Conservation (phyloP, 257 asterid genomes). For the Nemophila menziesii region DNA sequence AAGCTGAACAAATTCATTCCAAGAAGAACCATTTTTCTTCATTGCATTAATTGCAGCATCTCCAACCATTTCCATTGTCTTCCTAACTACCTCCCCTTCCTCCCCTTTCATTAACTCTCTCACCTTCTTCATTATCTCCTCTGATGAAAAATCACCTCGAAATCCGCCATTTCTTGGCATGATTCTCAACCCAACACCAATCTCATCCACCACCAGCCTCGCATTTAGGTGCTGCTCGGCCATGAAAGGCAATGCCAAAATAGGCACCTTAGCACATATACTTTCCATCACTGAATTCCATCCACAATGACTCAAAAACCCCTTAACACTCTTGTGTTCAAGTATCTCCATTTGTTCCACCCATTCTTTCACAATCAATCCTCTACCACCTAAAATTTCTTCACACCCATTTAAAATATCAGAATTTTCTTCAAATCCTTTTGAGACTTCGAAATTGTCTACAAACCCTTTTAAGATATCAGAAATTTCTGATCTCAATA, state of each 20-base stretch:
- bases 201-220: conserved; percentile 38
- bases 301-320: conserved; percentile 72
- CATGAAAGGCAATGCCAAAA: conserved; percentile 54
- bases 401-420: conserved; percentile 14
- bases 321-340: conserved; percentile 29
- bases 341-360: conserved; percentile 44
- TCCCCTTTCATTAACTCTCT: conserved; percentile 34
- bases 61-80: conserved; percentile 26
- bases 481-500: conserved; percentile 10
- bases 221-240: conserved; percentile 71
- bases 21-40: conserved; percentile 44
- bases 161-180: conserved; percentile 31
- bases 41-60: conserved; percentile 26
- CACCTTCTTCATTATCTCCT: conserved; percentile 40
- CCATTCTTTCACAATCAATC: conserved; percentile 47
- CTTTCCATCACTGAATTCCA: conserved; percentile 72
- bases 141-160: conserved; percentile 39
- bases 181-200: conserved; percentile 38
- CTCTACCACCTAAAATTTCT: conserved; percentile 21
- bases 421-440: no score
- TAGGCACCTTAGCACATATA: conserved; percentile 39
- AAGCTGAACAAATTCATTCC: conserved; percentile 23
- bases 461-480: conserved; percentile 14
- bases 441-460: no score
- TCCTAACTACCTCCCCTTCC: conserved; percentile 28